Evolutionary conservation across 441 rosid genomes (phyloP).

Genomic region (Croton setiger): DNA sequence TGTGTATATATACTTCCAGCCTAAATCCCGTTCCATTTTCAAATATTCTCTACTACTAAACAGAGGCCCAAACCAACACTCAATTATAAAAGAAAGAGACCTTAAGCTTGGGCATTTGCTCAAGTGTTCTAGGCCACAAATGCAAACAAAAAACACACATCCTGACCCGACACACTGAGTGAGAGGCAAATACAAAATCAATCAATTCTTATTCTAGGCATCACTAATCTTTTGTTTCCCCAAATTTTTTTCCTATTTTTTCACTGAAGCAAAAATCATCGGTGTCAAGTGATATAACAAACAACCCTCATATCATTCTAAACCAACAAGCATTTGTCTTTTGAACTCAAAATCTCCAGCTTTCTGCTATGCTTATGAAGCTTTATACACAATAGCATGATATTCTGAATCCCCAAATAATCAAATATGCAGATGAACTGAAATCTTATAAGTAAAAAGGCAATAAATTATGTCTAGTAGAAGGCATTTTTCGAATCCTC

Average conservation of each 20-base stretch:
- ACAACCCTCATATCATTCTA: constrained; percentile 7
- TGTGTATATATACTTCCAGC: not conserved
- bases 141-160: not conserved
- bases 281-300: not conserved
- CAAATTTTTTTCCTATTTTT: too few relatives aligned
- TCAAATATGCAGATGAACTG: too few relatives aligned
- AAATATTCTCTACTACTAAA: not conserved
- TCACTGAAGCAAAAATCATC: not conserved
- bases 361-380: not conserved
- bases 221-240: too few relatives aligned
- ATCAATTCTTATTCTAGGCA: not conserved
- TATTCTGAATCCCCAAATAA: not conserved
- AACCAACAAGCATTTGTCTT: not conserved
- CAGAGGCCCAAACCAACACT: not conserved
- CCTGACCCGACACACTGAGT: not conserved
- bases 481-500: too few relatives aligned
- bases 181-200: constrained; percentile 5
- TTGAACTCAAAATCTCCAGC: not conserved
- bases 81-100: not conserved
- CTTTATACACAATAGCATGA: not conserved
- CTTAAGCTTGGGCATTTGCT: not conserved
- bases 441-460: too few relatives aligned
- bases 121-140: not conserved
- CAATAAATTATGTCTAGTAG: too few relatives aligned
- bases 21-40: not conserved